Percentiles rank a stretch among this genome's conserved stretches.
phyloP scores from a whole-genome alignment of 2,329 filamentous ascomycete species.

The Shiraia sp. region DNA sequence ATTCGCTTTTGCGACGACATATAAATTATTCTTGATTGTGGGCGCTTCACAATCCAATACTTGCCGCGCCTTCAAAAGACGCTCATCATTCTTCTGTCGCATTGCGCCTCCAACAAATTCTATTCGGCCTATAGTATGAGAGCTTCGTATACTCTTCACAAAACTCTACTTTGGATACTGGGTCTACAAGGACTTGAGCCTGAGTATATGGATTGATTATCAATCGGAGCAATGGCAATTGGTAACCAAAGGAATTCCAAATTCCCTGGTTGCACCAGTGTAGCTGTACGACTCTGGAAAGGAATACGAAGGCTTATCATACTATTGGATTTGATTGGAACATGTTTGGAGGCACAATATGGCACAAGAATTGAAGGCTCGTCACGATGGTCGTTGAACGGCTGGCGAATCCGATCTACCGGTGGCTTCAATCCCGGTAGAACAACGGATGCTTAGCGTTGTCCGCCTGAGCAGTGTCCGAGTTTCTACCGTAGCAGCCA shows the following conservation, averaged over 20 bases:
- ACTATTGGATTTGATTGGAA: too few species aligned
- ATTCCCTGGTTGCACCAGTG: background rate
- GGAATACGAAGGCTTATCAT: background rate
- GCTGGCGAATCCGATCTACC: constrained; percentile 22
- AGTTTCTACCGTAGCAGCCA: background rate
- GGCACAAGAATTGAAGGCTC: background rate
- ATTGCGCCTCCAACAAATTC: too few species aligned
- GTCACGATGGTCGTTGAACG: constrained; percentile 5
- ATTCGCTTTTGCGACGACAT: background rate
- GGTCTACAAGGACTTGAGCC: too few species aligned
- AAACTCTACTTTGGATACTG: too few species aligned
- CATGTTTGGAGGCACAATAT: too few species aligned
- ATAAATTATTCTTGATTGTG: background rate
- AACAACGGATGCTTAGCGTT: constrained; percentile 14
- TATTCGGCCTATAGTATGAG: too few species aligned
- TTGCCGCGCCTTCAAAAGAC: background rate
- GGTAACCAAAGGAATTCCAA: background rate
- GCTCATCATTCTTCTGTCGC: too few species aligned
- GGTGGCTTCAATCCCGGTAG: constrained; percentile 23
- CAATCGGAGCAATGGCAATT: too few species aligned
- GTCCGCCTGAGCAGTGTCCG: constrained; percentile 9
- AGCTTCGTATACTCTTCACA: background rate
- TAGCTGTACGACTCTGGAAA: background rate
- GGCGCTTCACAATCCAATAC: background rate
- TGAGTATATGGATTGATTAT: too few species aligned